These are phyloP conservation scores for Stylonectria norvegica DNA, from an alignment of 2,329 filamentous ascomycete genomes.

Conservation along the genomic window DNA sequence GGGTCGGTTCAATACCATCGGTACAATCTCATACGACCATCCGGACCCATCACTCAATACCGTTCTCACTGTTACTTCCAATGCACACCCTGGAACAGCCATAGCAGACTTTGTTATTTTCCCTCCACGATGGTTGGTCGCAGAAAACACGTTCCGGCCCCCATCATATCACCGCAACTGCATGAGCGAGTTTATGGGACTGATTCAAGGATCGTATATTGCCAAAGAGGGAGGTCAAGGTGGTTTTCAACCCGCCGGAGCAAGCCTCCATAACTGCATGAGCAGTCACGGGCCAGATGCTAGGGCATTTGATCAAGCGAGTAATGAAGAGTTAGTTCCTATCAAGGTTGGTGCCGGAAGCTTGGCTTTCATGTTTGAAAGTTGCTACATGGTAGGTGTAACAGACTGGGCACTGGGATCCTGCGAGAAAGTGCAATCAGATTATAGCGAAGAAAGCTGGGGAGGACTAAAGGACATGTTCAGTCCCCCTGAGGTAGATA, in stretches of 20 bases:
- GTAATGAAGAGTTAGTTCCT: slow-evolving; percentile 51
- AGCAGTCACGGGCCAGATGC: slow-evolving; percentile 63
- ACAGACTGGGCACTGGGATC: slow-evolving; percentile 65
- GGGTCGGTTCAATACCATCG: slow-evolving; percentile 71
- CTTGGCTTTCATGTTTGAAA: slow-evolving; percentile 70
- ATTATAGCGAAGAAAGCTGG: slow-evolving; percentile 78
- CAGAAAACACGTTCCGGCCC: slow-evolving; percentile 66
- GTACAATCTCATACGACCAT: slow-evolving; percentile 71
- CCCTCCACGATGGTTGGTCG: slow-evolving; percentile 67
- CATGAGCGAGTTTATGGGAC: slow-evolving; percentile 63
- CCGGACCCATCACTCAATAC: slow-evolving; percentile 77
- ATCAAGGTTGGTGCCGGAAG: slow-evolving; percentile 58
- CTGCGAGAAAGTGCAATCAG: slow-evolving; percentile 58
- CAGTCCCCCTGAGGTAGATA: no score
- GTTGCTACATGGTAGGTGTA: slow-evolving; percentile 65
- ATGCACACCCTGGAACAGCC: slow-evolving; percentile 58
- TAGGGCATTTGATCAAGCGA: slow-evolving; percentile 53
- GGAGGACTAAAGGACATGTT: slow-evolving; percentile 29
- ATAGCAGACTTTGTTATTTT: slow-evolving; percentile 71
- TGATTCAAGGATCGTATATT: slow-evolving; percentile 58
- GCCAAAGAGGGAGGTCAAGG: slow-evolving; percentile 54
- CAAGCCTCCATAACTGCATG: slow-evolving; percentile 67
- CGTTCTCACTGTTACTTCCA: slow-evolving; percentile 63
- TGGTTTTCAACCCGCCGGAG: slow-evolving; percentile 58
- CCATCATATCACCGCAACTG: slow-evolving; percentile 72